Conservation (phyloP, 495 filamentous ascomycete genomes). For the Xylaria telfairii region DNA sequence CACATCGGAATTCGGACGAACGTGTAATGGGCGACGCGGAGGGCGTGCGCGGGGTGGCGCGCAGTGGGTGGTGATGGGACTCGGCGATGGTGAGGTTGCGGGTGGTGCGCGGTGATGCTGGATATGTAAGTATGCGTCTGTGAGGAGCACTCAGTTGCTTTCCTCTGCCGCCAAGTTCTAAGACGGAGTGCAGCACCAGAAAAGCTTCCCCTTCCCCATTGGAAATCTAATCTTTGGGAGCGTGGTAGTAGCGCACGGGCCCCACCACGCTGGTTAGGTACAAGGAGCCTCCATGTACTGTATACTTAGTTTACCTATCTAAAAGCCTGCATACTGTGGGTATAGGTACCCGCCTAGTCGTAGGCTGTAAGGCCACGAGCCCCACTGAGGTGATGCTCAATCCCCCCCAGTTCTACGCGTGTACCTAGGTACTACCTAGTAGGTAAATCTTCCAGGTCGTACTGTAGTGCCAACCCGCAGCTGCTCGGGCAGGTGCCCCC, state of each 20-base stretch:
- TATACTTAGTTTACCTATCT: background rate
- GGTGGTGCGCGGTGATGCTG: conserved; percentile 22
- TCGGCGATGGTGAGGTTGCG: conserved; percentile 23
- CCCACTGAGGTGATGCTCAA: too few relatives aligned
- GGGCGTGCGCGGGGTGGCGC: conserved; percentile 13
- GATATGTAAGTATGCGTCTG: conserved; percentile 11
- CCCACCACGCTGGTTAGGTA: background rate
- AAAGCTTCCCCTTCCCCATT: conserved; percentile 33
- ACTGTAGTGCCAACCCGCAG: too few relatives aligned
- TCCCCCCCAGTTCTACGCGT: too few relatives aligned
- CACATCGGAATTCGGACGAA: conserved; percentile 1
- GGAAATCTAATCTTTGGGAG: conserved; percentile 43
- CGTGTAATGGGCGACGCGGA: conserved; percentile 5
- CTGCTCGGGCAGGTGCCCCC: too few relatives aligned
- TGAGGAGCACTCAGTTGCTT: conserved; percentile 6
- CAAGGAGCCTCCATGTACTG: background rate
- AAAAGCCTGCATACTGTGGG: too few relatives aligned
- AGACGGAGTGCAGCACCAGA: background rate
- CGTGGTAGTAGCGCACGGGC: conserved; percentile 31
- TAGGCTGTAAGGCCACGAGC: too few relatives aligned
- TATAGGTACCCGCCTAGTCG: too few relatives aligned
- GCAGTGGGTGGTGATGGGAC: background rate
- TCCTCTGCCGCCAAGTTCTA: conserved; percentile 14
- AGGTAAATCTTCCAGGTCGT: too few relatives aligned
- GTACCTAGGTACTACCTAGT: background rate